A percentile compares a stretch with the other conserved stretches of the same genome.
Conservation (phyloP, 768 basidiomycete genomes). For the Mrakia blollopis region DNA sequence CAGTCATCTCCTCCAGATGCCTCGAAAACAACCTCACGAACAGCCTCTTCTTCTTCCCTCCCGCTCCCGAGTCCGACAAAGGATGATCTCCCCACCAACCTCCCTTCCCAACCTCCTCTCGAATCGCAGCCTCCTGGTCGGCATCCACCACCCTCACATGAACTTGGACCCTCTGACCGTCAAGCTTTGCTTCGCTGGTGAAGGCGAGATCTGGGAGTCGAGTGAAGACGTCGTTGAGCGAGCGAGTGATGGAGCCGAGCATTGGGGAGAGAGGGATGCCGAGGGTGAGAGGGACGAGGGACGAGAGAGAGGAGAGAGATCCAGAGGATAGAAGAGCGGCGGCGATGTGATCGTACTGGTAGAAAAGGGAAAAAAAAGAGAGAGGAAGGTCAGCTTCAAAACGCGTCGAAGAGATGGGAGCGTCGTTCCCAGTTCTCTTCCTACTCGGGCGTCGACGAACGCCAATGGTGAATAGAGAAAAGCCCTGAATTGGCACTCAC, state of each 20-base stretch:
- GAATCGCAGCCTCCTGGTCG: constrained; percentile 7
- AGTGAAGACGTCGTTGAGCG: constrained; percentile 75
- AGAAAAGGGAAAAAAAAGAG: constrained; percentile 39
- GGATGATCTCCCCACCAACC: constrained; percentile 22
- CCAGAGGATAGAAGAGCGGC: constrained; percentile 47
- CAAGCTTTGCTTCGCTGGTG: constrained; percentile 84
- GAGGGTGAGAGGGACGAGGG: constrained; percentile 37
- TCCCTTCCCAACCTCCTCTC: constrained; percentile 20
- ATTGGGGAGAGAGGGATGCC: constrained; percentile 81
- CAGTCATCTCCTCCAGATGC: constrained; percentile 33
- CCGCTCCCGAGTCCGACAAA: neutral
- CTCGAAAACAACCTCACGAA: constrained; percentile 59
- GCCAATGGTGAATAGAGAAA: too few species aligned
- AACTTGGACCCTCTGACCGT: constrained; percentile 55
- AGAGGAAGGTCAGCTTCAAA: too few species aligned
- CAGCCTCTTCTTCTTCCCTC: neutral
- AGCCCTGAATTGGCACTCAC: constrained; percentile 18
- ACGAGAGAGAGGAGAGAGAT: constrained; percentile 19
- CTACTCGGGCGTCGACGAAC: too few species aligned
- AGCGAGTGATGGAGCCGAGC: constrained; percentile 78
- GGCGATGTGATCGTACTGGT: constrained; percentile 51
- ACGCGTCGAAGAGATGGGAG: too few species aligned
- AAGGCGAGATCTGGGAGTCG: constrained; percentile 60
- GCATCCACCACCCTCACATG: constrained; percentile 39
- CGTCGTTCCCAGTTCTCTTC: too few species aligned